These are phyloP conservation scores for Glycyrrhiza uralensis DNA, from an alignment of 306 rosid genomes.

Conservation along the genomic window DNA sequence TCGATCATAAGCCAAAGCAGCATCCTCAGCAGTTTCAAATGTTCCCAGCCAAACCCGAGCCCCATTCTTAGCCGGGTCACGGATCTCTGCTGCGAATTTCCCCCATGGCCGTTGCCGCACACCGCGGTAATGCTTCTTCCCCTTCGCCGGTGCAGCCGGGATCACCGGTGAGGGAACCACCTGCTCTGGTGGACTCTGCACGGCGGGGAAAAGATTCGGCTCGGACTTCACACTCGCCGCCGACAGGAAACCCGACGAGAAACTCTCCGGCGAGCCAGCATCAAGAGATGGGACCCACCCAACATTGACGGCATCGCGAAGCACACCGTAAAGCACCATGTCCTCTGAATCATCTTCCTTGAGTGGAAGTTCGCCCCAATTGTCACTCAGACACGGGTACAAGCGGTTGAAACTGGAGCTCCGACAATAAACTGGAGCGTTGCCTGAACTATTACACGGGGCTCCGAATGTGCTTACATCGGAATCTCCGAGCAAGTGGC, in stretches of 20 bases:
- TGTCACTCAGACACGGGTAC: conserved; percentile 61
- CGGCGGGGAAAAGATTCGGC: conserved; percentile 23
- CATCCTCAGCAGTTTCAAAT: conserved; percentile 89
- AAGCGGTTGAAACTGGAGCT: conserved; percentile 61
- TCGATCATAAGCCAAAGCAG: conserved; percentile 86
- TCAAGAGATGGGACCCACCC: conserved; percentile 81
- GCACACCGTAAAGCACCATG: conserved; percentile 73
- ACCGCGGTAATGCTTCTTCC: conserved; percentile 88
- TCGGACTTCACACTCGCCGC: conserved; percentile 43
- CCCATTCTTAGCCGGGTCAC: conserved; percentile 93
- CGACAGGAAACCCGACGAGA: not conserved
- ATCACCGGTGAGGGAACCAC: not conserved
- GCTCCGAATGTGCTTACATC: conserved; percentile 25
- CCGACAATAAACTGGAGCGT: conserved; percentile 38
- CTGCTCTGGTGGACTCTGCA: not conserved
- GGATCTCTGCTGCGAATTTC: conserved; percentile 90
- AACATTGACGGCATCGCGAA: conserved; percentile 59
- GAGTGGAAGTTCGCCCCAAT: conserved; percentile 83
- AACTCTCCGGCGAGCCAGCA: conserved; percentile 9
- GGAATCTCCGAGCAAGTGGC: conserved; percentile 65
- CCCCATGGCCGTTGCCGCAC: conserved; percentile 97
- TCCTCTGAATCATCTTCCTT: conserved; percentile 78
- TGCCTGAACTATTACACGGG: conserved; percentile 8
- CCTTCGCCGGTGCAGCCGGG: conserved; percentile 47
- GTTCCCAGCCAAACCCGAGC: conserved; percentile 98